phyloP scores from a whole-genome alignment of 2,329 filamentous ascomycete species.

The Paracamarosporium sp. region DNA sequence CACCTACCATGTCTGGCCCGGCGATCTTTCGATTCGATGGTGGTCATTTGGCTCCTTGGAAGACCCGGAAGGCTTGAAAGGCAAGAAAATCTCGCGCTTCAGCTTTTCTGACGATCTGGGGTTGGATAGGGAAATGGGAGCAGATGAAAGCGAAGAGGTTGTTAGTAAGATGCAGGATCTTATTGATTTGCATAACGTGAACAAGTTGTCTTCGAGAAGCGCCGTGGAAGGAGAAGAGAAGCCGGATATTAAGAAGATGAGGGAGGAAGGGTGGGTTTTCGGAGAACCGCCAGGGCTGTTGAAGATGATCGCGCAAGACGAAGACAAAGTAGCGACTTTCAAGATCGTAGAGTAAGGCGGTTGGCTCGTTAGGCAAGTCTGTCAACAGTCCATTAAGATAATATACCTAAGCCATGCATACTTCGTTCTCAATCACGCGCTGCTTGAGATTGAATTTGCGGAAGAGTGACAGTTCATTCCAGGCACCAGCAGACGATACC shows the following conservation, averaged over 20 bases:
- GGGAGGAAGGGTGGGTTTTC: constrained; percentile 1
- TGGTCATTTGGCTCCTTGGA: constrained; percentile 18
- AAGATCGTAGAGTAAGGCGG: constrained; percentile 6
- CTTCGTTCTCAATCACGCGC: constrained; percentile 4
- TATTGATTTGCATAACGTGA: constrained; percentile 5
- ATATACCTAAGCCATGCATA: constrained; percentile 8
- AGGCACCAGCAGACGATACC: not conserved
- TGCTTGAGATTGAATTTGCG: constrained; percentile 1
- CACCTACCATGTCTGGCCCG: constrained; percentile 14
- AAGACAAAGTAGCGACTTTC: constrained; percentile 6
- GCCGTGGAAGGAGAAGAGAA: constrained; percentile 6
- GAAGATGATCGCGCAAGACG: constrained; percentile 1
- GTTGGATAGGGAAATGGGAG: constrained; percentile 11
- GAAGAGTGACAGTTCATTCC: constrained; percentile 3
- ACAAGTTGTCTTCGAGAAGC: constrained; percentile 1
- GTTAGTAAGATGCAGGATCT: constrained; percentile 5
- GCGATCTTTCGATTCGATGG: constrained; percentile 14
- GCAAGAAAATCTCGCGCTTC: constrained; percentile 17
- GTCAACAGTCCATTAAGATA: constrained; percentile 7
- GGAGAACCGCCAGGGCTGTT: constrained; percentile 4
- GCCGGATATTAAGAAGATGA: constrained; percentile 8
- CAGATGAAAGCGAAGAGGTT: constrained; percentile 6
- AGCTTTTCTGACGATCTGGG: constrained; percentile 13
- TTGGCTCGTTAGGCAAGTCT: constrained; percentile 7
- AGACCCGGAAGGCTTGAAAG: constrained; percentile 14